Percentiles rank a stretch among this genome's conserved stretches.
These are phyloP conservation scores for Lodderomyces parapsilosis DNA, from an alignment of 1,139 yeast species.

Conservation along the genomic window DNA sequence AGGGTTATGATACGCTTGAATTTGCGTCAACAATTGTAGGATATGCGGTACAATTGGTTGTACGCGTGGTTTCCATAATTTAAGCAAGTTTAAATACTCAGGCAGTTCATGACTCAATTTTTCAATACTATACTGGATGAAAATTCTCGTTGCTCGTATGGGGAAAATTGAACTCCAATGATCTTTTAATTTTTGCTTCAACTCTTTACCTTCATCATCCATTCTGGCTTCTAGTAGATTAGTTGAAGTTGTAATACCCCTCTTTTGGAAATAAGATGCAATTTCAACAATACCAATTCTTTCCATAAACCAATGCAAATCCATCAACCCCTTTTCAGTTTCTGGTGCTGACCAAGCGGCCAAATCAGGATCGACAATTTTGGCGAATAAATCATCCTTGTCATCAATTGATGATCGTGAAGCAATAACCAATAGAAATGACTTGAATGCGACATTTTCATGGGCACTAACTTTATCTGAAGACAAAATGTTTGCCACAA, in stretches of 20 bases:
- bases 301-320: slow-evolving; percentile 97
- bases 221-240: slow-evolving; percentile 74
- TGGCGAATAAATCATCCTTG: slow-evolving; percentile 73
- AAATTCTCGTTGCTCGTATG: slow-evolving; percentile 90
- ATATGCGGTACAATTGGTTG: slow-evolving; percentile 91
- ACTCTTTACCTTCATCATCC: slow-evolving; percentile 84
- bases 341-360: slow-evolving; percentile 91
- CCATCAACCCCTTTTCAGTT: slow-evolving; percentile 84
- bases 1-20: slow-evolving; percentile 93
- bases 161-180: slow-evolving; percentile 96
- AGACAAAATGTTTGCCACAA: slow-evolving; percentile 68
- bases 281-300: slow-evolving; percentile 91
- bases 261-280: slow-evolving; percentile 80
- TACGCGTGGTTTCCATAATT: slow-evolving; percentile 89
- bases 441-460: slow-evolving; percentile 90
- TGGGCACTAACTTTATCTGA: slow-evolving; percentile 79
- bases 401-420: slow-evolving; percentile 75
- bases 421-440: slow-evolving; percentile 86
- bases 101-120: slow-evolving; percentile 75
- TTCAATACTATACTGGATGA: slow-evolving; percentile 93
- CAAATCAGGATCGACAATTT: slow-evolving; percentile 89
- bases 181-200: slow-evolving; percentile 76
- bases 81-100: slow-evolving; percentile 69
- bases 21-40: slow-evolving; percentile 79
- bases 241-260: slow-evolving; percentile 78